Base-by-base conservation (phyloP, 495 filamentous ascomycete species). In the Niebla homalea region DNA sequence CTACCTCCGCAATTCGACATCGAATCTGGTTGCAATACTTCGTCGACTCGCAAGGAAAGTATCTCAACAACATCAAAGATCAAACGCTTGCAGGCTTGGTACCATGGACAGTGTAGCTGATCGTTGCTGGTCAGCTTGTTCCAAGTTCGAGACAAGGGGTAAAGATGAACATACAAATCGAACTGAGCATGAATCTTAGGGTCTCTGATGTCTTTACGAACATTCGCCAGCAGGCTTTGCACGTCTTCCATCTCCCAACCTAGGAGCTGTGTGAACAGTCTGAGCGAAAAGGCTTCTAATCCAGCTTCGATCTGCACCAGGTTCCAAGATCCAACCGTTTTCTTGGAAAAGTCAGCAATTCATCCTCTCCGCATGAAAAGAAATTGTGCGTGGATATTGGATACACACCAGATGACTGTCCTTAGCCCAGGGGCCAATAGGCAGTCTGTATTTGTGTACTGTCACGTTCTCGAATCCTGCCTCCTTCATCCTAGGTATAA, bases 181-280 rank as follows among this genome's bases (percentile, higher is more conserved):
- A 54, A 54, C 35, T 57, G 53, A 4, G 51, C 63, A 55, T 82
- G 76, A 16, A 74, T 65, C 15, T 58, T 63, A 1, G 66, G 63
- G 51, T 80, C 70, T 38, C 69, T 63, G 45, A 83, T 49, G 43
- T 75, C 75, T 29, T 68, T 71, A 14, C 75, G 67, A 1, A 81
- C 70, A 6, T 75, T 65, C 19, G 66, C 68, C 7, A 79, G 66
- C 48, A 81, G 67, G 14, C 72, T 64, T 51, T 78, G 68, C n/a
- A 75, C 70, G 50, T 84, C 69, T 14, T 74, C 72, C 15, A 69
- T 60, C 0, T 63, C 68, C 74, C 78, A 78, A 2, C 73, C 72
- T 3, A 77, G 62, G 0, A 74, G 70, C 14, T 67, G 67, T 1
- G 75, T 81, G 40, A 78, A 77, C 0, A 73, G 59, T 2, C 65